These are phyloP conservation scores for Cinnamomum micranthum DNA, from an alignment of 164 flowering plant species.

Conservation along the genomic window DNA sequence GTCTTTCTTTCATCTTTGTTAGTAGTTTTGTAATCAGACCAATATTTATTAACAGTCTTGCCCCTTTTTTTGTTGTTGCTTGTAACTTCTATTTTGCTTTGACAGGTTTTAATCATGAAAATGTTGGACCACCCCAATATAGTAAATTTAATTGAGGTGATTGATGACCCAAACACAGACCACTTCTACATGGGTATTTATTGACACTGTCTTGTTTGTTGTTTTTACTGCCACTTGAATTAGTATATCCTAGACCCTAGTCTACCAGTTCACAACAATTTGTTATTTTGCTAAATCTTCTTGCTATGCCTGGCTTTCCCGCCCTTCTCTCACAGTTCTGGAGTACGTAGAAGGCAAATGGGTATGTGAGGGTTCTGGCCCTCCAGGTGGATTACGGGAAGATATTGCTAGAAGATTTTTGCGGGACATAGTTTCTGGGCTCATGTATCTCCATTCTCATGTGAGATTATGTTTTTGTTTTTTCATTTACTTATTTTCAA, in stretches of 20 bases:
- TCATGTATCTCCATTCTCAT: constrained; percentile 93
- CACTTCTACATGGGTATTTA: constrained; percentile 95
- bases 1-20: background rate
- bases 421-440: constrained; percentile 86
- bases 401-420: constrained; percentile 60
- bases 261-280: background rate
- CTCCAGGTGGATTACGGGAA: constrained; percentile 64
- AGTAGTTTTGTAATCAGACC: background rate
- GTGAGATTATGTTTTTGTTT: constrained; percentile 37
- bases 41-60: background rate
- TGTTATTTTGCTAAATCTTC: background rate
- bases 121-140: constrained; percentile 89
- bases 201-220: background rate
- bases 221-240: background rate
- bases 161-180: constrained; percentile 90
- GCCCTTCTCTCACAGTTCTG: constrained; percentile 49
- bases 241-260: background rate
- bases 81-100: background rate
- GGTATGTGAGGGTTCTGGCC: constrained; percentile 68
- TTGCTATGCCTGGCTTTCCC: background rate
- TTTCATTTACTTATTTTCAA: background rate
- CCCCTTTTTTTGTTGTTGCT: no score
- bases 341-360: constrained; percentile 93
- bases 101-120: constrained; percentile 92
- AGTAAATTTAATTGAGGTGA: constrained; percentile 96